These are phyloP conservation scores for Fusarium papillatum DNA, from an alignment of 2,329 filamentous ascomycete species.

Conservation along the genomic window DNA sequence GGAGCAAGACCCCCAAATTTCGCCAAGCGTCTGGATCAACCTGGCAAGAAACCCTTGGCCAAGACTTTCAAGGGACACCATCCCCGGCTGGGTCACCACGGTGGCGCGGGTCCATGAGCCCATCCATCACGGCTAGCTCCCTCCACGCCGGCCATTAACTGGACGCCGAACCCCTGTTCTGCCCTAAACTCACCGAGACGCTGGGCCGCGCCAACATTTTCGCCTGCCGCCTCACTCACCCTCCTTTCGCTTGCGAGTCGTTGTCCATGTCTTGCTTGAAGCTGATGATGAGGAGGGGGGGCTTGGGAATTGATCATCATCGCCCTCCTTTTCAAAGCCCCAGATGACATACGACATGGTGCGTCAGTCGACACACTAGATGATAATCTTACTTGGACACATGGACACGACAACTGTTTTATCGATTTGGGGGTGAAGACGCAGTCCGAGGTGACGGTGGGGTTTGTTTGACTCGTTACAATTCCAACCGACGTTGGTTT, in stretches of 20 bases:
- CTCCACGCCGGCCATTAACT: conserved; percentile 30
- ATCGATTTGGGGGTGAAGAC: conserved; percentile 14
- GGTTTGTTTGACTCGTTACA: conserved; percentile 14
- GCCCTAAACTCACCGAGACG: conserved; percentile 43
- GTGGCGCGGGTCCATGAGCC: conserved; percentile 39
- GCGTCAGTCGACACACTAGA: conserved; percentile 25
- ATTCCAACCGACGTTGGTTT: not conserved
- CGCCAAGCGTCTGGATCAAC: conserved; percentile 31
- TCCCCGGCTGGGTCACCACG: conserved; percentile 28
- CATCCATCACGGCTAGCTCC: conserved; percentile 29
- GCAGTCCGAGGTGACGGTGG: conserved; percentile 9
- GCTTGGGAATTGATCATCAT: conserved; percentile 28
- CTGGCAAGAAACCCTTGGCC: conserved; percentile 12
- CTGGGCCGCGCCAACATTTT: conserved; percentile 23
- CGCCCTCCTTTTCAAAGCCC: conserved; percentile 25
- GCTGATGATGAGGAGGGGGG: conserved; percentile 27
- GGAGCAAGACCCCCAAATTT: conserved; percentile 19
- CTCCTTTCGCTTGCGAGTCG: conserved; percentile 30
- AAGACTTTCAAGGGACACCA: conserved; percentile 22
- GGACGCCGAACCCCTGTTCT: conserved; percentile 20
- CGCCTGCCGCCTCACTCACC: conserved; percentile 24
- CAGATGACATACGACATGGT: conserved; percentile 35
- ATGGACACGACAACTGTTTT: conserved; percentile 6
- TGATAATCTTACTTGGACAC: conserved; percentile 22
- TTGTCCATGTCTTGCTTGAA: conserved; percentile 19